Percentiles rank a stretch among this genome's conserved stretches.
Conservation (phyloP, 164 flowering plant genomes). For the Amborella trichopoda region DNA sequence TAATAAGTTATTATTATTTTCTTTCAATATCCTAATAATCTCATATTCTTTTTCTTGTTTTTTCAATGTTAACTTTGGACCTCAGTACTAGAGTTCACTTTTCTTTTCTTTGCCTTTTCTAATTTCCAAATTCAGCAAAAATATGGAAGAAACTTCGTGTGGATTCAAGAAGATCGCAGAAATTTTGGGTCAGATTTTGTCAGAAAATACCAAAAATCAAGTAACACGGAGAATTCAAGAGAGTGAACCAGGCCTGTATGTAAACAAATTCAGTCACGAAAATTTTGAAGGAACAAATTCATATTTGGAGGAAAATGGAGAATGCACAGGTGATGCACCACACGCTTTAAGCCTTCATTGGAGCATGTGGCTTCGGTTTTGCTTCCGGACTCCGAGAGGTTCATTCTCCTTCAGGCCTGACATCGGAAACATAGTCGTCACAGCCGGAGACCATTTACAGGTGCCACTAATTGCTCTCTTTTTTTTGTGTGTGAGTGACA, state of each 20-base stretch:
- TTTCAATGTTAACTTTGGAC: too few relatives aligned
- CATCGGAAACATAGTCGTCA: constrained; percentile 16
- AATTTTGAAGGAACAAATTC: neutral
- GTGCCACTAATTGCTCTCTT: constrained; percentile 1
- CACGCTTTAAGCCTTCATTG: constrained; percentile 26
- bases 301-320: neutral
- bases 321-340: neutral
- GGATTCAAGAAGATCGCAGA: constrained; percentile 28
- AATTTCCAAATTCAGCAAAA: constrained; percentile 34
- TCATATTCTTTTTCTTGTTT: too few relatives aligned
- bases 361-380: constrained; percentile 6
- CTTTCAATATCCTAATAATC: too few relatives aligned
- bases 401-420: constrained; percentile 19
- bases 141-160: constrained; percentile 23
- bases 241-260: constrained; percentile 13
- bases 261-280: constrained; percentile 15
- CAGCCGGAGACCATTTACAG: constrained; percentile 10
- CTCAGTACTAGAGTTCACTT: too few relatives aligned
- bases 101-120: too few relatives aligned
- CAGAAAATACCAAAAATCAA: constrained; percentile 5
- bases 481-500: neutral
- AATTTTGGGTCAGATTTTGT: constrained; percentile 21
- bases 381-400: constrained; percentile 10
- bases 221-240: neutral
- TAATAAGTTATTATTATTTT: too few relatives aligned